Evolutionary conservation across 352 stramenopile species (phyloP), one percentile per base, ranked within the genome.

Genomic region (Globisporangium ultimum): DNA sequence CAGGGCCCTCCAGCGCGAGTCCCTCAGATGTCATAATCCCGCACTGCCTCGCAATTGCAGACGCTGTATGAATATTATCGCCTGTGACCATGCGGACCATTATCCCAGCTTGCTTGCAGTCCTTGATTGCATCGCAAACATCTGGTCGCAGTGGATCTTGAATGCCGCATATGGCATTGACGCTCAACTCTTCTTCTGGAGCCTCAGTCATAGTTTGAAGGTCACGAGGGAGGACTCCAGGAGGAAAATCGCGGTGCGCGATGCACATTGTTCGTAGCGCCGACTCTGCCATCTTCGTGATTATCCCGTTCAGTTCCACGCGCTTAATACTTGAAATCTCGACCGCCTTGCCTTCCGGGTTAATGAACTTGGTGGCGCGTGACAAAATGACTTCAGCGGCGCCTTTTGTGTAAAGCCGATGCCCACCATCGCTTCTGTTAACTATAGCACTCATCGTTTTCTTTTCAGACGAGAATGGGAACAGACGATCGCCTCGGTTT

Each of bases 51-150:
- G 97, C 97, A 75, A 99, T 99, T 0, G 96, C 96, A 36, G 89
- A 89, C 17, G 97, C 97, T 20, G 97, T 99, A 58, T 98, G 86
- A 55, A 99, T 96, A 63, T 99, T 98, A 76, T 99, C 97, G 53
- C 97, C 97, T 7, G 97, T 99, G 60, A 99, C 95, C 97, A 99
- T 99, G 38, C 97, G 93, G 43, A 99, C 97, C 71, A 98, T 97
- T 66, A 99, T 99, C 24, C 97, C 97, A 8, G 97, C 96, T 15
- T 80, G 75, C 67, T 97, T 94, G 72, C 97, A 99, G 47, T 89
- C 88, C 15, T 77, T 72, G 24, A 99, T 97, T 12, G 96, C 86
- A 46, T 97, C 85, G 21, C 89, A 87, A 28, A 99, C 97, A 66
- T 98, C 95, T 0, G 79, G 76, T 17, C 96, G 91, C 43, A 98